A percentile compares a stretch with the other conserved stretches of the same genome.
These are phyloP conservation scores for Puccinia horiana DNA, from an alignment of 1,284 basidiomycete genomes.

Conservation along the genomic window DNA sequence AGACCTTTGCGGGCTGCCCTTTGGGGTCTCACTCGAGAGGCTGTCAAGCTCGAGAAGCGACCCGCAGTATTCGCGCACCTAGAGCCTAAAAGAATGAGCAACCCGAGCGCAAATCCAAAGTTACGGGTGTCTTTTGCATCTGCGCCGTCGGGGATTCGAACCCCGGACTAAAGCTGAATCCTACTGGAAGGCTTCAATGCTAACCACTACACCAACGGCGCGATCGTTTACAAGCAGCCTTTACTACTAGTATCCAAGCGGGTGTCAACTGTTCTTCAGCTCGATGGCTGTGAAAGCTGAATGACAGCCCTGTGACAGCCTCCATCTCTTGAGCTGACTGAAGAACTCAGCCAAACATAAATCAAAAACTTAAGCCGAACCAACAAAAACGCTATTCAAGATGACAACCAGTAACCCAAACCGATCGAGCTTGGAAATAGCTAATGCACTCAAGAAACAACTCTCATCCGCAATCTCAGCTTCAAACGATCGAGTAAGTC, in stretches of 20 bases:
- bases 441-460: slow-evolving; percentile 44
- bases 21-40: no score
- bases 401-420: slow-evolving; percentile 28
- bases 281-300: no score
- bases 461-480: not conserved
- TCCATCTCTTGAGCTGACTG: not conserved
- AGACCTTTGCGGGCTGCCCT: no score
- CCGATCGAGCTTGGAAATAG: slow-evolving; percentile 25
- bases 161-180: slow-evolving; percentile 46
- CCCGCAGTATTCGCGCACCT: no score
- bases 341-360: not conserved
- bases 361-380: not conserved
- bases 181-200: slow-evolving; percentile 48
- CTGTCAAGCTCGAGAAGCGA: no score
- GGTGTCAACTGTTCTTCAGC: no score
- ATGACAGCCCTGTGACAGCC: not conserved
- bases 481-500: slow-evolving; percentile 14
- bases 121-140: not conserved
- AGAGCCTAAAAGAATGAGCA: no score
- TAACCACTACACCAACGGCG: slow-evolving; percentile 49
- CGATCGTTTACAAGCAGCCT: not conserved
- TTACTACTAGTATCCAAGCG: not conserved
- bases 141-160: slow-evolving; percentile 47
- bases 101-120: not conserved
- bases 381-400: no score